phyloP scores from a whole-genome alignment of 345 rosid species.

The Excoecaria agallocha region DNA sequence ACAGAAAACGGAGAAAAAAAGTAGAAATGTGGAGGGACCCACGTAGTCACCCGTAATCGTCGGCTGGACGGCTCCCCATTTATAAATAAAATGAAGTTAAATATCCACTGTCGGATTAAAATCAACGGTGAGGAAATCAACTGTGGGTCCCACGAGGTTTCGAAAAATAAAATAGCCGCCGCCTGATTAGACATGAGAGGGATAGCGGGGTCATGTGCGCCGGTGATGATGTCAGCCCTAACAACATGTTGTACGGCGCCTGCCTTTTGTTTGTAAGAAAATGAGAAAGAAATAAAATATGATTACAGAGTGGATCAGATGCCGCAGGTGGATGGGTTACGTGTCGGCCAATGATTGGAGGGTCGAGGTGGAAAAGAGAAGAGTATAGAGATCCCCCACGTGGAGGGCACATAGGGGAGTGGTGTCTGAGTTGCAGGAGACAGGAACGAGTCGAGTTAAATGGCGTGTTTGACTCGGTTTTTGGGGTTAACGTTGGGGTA shows the following conservation, averaged over 20 bases:
- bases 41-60: slow-evolving; percentile 64
- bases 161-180: slow-evolving; percentile 20
- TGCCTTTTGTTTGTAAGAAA: background rate
- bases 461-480: slow-evolving; percentile 28
- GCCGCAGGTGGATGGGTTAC: background rate
- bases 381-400: slow-evolving; percentile 20
- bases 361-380: background rate
- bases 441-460: slow-evolving; percentile 29
- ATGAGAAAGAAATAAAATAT: background rate
- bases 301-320: slow-evolving; percentile 7
- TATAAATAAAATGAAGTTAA: too few relatives aligned
- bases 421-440: slow-evolving; percentile 33
- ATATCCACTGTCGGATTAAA: background rate
- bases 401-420: slow-evolving; percentile 23
- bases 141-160: background rate
- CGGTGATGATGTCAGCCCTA: slow-evolving; percentile 25
- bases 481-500: background rate
- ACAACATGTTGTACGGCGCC: slow-evolving; percentile 18
- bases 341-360: slow-evolving; percentile 17
- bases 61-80: slow-evolving; percentile 47
- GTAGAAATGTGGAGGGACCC: slow-evolving; percentile 39
- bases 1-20: background rate
- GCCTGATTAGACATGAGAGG: slow-evolving; percentile 21
- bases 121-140: background rate
- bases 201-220: background rate